Evolutionary conservation across 176 grass and related monocot species (phyloP).

Genomic region (Raddia guianensis): DNA sequence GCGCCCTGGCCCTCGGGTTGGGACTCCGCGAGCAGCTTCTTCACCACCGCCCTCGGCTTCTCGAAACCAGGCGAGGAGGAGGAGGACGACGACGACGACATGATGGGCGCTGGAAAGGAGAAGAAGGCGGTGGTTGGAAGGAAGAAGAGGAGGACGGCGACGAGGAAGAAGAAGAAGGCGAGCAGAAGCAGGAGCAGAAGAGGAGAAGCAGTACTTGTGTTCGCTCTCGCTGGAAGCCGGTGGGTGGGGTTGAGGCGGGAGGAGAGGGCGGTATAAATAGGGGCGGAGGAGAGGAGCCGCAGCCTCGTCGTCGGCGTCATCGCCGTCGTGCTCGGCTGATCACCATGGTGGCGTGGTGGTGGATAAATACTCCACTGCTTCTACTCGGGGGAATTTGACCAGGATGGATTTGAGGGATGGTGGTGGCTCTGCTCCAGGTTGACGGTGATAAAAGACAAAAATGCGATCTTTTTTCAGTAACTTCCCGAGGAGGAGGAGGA

Average conservation of each 20-base stretch:
- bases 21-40: constrained; percentile 67
- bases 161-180: not conserved
- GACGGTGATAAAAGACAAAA: not conserved
- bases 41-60: constrained; percentile 61
- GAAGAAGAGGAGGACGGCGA: not conserved
- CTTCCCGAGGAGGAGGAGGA: not conserved
- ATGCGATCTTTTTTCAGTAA: not conserved
- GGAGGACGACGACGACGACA: constrained; percentile 1
- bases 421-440: not conserved
- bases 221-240: not conserved
- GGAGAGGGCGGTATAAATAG: constrained; percentile 46
- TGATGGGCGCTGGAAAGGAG: constrained; percentile 31
- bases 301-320: constrained; percentile 19
- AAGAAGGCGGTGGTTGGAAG: not conserved
- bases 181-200: not conserved
- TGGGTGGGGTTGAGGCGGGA: not conserved
- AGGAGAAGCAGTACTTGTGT: not conserved
- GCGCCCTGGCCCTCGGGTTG: constrained; percentile 79
- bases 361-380: not conserved
- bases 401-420: not conserved
- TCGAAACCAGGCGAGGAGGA: constrained; percentile 23
- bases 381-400: not conserved
- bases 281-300: not conserved
- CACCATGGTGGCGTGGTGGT: not conserved
- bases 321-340: not conserved